phyloP scores from a whole-genome alignment of 2,329 filamentous ascomycete genomes.

The Aspergillus sp. region DNA sequence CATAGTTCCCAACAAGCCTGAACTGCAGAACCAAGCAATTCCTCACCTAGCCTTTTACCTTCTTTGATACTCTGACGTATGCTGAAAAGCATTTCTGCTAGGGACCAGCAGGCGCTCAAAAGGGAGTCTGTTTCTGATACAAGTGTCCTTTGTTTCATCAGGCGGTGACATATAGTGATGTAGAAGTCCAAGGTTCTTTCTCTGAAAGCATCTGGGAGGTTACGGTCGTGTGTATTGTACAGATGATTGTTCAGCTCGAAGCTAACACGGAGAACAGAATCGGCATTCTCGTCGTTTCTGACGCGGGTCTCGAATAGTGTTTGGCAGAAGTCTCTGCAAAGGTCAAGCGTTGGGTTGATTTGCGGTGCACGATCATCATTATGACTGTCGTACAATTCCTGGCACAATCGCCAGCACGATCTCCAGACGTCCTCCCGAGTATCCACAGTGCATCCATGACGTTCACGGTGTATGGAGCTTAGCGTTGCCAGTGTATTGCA shows the following conservation, averaged over 20 bases:
- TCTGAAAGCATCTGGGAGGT: conserved; percentile 79
- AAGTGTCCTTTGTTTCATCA: conserved; percentile 91
- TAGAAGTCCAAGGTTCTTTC: conserved; percentile 94
- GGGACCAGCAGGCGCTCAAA: conserved; percentile 80
- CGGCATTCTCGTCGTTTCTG: conserved; percentile 73
- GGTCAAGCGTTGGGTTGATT: conserved; percentile 74
- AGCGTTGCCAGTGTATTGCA: conserved; percentile 87
- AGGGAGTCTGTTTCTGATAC: conserved; percentile 80
- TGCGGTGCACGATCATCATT: conserved; percentile 70
- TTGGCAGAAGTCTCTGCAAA: conserved; percentile 91
- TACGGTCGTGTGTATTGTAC: conserved; percentile 86
- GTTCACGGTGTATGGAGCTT: conserved; percentile 78
- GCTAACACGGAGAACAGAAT: conserved; percentile 86
- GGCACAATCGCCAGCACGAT: conserved; percentile 89
- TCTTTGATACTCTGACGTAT: conserved; percentile 80
- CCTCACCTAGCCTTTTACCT: conserved; percentile 72
- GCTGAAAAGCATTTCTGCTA: conserved; percentile 92
- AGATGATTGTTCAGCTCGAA: conserved; percentile 95
- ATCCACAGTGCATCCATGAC: conserved; percentile 70
- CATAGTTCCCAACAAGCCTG: conserved; percentile 95
- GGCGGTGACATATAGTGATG: conserved; percentile 84
- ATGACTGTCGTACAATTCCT: conserved; percentile 79
- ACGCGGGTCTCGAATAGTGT: conserved; percentile 83
- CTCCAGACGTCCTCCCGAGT: conserved; percentile 89
- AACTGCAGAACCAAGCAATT: conserved; percentile 81